Evolutionary conservation across 768 basidiomycete species (phyloP).

Genomic region (Suillus subaureus): DNA sequence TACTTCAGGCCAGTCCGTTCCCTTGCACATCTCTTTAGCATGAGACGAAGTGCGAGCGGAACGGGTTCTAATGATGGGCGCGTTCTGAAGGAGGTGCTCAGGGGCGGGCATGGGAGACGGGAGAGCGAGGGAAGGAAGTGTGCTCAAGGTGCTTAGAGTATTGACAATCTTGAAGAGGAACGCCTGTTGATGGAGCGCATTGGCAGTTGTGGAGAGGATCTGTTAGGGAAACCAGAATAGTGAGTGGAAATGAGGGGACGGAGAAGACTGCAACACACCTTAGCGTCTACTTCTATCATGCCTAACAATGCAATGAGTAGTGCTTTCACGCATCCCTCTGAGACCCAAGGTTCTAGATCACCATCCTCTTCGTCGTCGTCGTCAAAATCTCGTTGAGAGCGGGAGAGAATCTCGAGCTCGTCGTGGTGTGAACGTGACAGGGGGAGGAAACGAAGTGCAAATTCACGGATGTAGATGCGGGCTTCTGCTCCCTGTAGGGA

Average conservation of each 20-base stretch:
- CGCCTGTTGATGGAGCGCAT: neutral
- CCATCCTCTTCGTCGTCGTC: conserved; percentile 46
- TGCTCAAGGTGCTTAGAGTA: conserved; percentile 13
- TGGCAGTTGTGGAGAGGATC: conserved; percentile 3
- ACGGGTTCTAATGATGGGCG: conserved; percentile 48
- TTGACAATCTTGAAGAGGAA: conserved; percentile 3
- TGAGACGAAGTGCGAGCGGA: conserved; percentile 36
- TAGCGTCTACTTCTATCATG: conserved; percentile 45
- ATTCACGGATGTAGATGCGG: conserved; percentile 76
- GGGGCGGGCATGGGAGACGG: conserved; percentile 54
- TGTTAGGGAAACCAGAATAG: neutral
- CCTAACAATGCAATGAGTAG: conserved; percentile 64
- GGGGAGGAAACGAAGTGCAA: conserved; percentile 67
- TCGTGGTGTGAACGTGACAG: conserved; percentile 53
- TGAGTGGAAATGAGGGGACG: neutral
- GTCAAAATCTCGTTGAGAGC: conserved; percentile 38
- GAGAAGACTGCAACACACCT: conserved; percentile 21
- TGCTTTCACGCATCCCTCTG: conserved; percentile 64
- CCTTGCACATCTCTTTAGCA: conserved; percentile 21
- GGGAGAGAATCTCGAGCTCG: conserved; percentile 59
- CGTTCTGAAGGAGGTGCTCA: conserved; percentile 22
- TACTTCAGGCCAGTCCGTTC: conserved; percentile 22
- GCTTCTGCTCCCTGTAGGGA: conserved; percentile 51
- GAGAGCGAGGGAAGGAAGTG: conserved; percentile 49
- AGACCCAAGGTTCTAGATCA: conserved; percentile 55